A percentile compares a stretch with the other conserved stretches of the same genome.
phyloP scores from a whole-genome alignment of 441 rosid genomes.

The Erysimum cheiri region DNA sequence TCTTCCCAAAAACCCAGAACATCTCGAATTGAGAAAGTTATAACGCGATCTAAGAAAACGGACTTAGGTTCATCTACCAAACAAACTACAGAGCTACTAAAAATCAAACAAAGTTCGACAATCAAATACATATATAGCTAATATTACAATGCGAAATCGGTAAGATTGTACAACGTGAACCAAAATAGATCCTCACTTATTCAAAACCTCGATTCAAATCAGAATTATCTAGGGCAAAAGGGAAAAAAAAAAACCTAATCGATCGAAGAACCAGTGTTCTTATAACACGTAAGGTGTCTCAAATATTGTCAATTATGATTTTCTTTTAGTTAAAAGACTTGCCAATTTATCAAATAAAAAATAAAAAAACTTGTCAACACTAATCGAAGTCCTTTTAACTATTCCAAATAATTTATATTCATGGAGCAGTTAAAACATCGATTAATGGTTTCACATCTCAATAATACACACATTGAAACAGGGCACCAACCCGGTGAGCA shows the following conservation, averaged over 20 bases:
- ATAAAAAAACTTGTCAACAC: background rate
- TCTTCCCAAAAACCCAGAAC: constrained; percentile 10
- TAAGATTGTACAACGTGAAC: no score
- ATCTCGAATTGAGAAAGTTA: background rate
- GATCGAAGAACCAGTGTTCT: no score
- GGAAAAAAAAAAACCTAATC: no score
- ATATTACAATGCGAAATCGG: no score
- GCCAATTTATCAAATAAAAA: background rate
- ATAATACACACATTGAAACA: background rate
- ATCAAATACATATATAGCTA: no score
- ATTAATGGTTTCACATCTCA: background rate
- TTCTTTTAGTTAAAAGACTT: constrained; percentile 4
- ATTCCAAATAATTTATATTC: background rate
- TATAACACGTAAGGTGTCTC: no score
- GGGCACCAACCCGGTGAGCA: background rate
- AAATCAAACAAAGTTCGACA: no score
- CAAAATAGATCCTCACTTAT: no score
- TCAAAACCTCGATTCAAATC: no score
- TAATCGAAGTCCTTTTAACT: background rate
- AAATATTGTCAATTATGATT: background rate
- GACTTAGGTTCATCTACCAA: background rate
- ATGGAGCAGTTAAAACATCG: background rate
- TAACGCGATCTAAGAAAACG: background rate
- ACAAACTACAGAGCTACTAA: no score
- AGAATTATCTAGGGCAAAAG: no score